Evolutionary conservation across 192 early-diverging fungal species (phyloP).

Genomic region (Oehlia diaphana): DNA sequence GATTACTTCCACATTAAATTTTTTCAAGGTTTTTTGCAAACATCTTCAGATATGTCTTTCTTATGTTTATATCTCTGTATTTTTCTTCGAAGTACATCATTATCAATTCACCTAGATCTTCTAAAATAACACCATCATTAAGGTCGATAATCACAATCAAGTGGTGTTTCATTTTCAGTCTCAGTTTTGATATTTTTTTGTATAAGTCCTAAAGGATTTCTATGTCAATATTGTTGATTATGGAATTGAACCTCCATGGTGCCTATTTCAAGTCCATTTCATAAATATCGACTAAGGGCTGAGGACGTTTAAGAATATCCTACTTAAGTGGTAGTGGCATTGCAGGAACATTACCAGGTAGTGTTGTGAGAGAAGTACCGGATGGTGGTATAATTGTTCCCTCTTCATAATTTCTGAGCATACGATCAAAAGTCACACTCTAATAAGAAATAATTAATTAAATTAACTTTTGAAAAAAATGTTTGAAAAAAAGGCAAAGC

Average conservation of each 20-base stretch:
- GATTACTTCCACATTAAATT: slow-evolving; percentile 22
- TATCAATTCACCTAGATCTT: neutral
- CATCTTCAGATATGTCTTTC: slow-evolving; percentile 1
- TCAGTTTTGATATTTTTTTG: slow-evolving; percentile 9
- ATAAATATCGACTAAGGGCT: neutral
- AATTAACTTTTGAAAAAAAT: neutral
- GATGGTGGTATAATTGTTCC: no score
- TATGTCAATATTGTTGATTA: slow-evolving; percentile 16
- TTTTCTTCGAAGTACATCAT: slow-evolving; percentile 1
- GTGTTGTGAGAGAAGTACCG: no score
- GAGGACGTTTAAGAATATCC: neutral
- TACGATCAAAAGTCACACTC: neutral
- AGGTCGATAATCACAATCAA: slow-evolving; percentile 22
- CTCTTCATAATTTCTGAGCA: no score
- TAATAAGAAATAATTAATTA: no score
- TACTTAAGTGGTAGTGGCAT: no score
- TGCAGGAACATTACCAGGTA: no score
- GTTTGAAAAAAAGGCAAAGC: neutral
- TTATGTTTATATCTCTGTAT: slow-evolving; percentile 14
- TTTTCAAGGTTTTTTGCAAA: neutral
- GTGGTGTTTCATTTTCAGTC: slow-evolving; percentile 4
- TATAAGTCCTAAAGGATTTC: slow-evolving; percentile 3
- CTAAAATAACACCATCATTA: slow-evolving; percentile 16
- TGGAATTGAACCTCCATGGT: neutral
- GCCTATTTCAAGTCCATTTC: slow-evolving; percentile 1